Base-by-base conservation (phyloP, 2,329 filamentous ascomycete genomes). In the Claviceps capensis region DNA sequence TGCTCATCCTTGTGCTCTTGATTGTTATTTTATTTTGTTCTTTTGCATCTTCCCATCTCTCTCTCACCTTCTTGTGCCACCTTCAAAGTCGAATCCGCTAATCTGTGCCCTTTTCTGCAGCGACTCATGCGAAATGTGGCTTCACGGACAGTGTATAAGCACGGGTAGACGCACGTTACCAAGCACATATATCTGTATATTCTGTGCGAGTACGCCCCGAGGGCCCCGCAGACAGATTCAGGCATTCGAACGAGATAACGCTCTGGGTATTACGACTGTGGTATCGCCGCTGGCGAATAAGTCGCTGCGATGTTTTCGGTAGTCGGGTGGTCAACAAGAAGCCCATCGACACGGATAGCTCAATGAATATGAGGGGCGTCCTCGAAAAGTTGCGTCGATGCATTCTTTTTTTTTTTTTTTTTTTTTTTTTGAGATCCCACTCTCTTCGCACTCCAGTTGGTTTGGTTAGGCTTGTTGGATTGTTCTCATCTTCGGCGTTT, bases 111-210 rank as follows among this genome's bases (percentile, higher is more conserved):
- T 16, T 47, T 14, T 6, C 17, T 36, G 3, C 30, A 83, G 80
- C 59, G 76, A 82, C 65, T 79, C 78, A 23, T 84, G 81, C 61
- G 79, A 83, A 59, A 76, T 81, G 69, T 81, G 76, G 73, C 74
- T 83, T 34, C 81, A 84, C 61, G 78, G 77, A n/a, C 72, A 71
- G 52, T 84, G 81, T 61, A 72, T 82, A 58, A 79, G 79, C 55
- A 76, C 83, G 55, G 76, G 73, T 46, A 72, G 72, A 47, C 71
- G 74, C 52, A 73, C 72, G n/a, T 72, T 78, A 57, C 78, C 80
- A 5, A 70, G 72, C 13, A 76, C 83, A 5, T 84, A 83, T 58
- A 77, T 83, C 38, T 84, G 81, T 60, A 73, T 76, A 1, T 83
- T 79, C 55, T 84, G 81, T 60, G 76, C 76, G 19, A 75, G 81